These are phyloP conservation scores for Stromatinia cepivora DNA, from an alignment of 2,329 filamentous ascomycete species.

Conservation along the genomic window DNA sequence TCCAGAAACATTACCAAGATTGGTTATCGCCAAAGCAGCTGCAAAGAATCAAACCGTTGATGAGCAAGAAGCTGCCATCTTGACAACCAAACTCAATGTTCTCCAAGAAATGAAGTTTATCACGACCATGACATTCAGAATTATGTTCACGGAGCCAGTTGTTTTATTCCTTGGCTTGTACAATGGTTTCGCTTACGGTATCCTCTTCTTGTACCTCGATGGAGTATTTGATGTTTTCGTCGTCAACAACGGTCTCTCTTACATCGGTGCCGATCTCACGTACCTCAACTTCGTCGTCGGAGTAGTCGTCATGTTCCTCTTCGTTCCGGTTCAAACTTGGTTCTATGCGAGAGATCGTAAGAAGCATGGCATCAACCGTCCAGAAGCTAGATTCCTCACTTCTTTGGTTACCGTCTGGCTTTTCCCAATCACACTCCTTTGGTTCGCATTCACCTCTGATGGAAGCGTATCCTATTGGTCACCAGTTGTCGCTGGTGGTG, in stretches of 20 bases:
- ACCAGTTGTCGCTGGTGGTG: slow-evolving; percentile 44
- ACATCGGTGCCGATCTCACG: slow-evolving; percentile 44
- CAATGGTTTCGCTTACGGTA: slow-evolving; percentile 47
- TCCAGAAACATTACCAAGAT: slow-evolving; percentile 45
- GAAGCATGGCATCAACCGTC: slow-evolving; percentile 42
- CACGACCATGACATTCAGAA: slow-evolving; percentile 46
- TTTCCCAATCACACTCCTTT: slow-evolving; percentile 46
- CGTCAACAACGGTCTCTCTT: slow-evolving; percentile 46
- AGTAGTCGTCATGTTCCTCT: slow-evolving; percentile 45
- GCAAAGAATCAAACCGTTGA: slow-evolving; percentile 40
- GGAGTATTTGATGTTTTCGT: slow-evolving; percentile 48
- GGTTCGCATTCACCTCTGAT: slow-evolving; percentile 47
- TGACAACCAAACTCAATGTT: slow-evolving; percentile 43
- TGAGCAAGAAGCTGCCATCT: slow-evolving; percentile 40
- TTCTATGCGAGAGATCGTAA: slow-evolving; percentile 45
- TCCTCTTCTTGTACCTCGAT: slow-evolving; percentile 47
- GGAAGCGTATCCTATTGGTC: slow-evolving; percentile 46
- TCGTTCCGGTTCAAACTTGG: slow-evolving; percentile 47
- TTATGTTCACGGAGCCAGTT: slow-evolving; percentile 47
- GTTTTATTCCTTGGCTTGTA: slow-evolving; percentile 45
- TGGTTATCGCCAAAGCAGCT: slow-evolving; percentile 43
- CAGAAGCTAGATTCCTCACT: slow-evolving; percentile 46
- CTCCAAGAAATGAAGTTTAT: slow-evolving; percentile 45
- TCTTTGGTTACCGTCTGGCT: slow-evolving; percentile 47
- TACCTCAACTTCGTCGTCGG: slow-evolving; percentile 48